phyloP scores from a whole-genome alignment of 305 asterid species.

The Ilex paraguariensis region DNA sequence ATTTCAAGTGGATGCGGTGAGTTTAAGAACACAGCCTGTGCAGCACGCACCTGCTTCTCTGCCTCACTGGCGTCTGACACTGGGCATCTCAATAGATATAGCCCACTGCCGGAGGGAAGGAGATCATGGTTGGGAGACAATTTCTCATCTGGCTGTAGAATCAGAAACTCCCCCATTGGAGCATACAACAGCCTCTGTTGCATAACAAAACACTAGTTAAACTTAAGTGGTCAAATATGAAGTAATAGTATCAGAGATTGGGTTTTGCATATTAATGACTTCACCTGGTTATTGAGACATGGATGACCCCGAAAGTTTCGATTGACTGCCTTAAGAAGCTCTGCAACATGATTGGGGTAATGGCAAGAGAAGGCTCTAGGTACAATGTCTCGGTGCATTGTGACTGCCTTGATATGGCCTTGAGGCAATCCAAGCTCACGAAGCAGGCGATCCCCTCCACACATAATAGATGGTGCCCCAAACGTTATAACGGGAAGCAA shows the following conservation, averaged over 20 bases:
- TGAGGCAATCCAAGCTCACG: constrained; percentile 64
- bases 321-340: constrained; percentile 81
- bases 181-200: constrained; percentile 73
- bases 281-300: constrained; percentile 80
- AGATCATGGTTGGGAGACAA: constrained; percentile 86
- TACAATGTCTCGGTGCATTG: constrained; percentile 95
- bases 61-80: constrained; percentile 35
- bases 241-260: too few relatives aligned
- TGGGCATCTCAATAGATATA: constrained; percentile 53
- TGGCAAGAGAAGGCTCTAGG: constrained; percentile 95
- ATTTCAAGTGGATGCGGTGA: constrained; percentile 96
- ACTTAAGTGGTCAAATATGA: too few relatives aligned
- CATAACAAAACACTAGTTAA: not conserved
- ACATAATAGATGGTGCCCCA: constrained; percentile 87
- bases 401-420: constrained; percentile 61
- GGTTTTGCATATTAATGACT: too few relatives aligned
- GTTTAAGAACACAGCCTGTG: constrained; percentile 56
- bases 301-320: constrained; percentile 76
- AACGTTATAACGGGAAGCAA: constrained; percentile 84
- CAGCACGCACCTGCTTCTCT: constrained; percentile 61
- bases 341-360: constrained; percentile 84
- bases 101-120: constrained; percentile 85
- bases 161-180: constrained; percentile 81
- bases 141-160: constrained; percentile 82
- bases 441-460: constrained; percentile 86